Conservation (phyloP, 1,284 basidiomycete genomes). For the Singerocomus inundabilis region DNA sequence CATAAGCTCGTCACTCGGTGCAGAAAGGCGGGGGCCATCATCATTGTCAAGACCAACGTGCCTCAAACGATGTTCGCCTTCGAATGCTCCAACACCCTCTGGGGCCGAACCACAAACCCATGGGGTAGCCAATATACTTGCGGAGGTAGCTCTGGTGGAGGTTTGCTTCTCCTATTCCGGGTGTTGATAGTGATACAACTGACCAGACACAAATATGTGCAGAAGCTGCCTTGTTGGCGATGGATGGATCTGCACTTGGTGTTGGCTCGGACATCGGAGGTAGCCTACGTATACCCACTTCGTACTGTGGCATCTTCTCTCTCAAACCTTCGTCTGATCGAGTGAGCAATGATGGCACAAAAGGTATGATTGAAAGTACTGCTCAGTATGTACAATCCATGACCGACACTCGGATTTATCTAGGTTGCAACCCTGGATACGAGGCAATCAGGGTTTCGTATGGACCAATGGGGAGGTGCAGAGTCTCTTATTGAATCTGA, state of each 20-base stretch:
- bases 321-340: constrained; percentile 69
- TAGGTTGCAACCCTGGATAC: constrained; percentile 60
- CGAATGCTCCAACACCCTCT: constrained; percentile 85
- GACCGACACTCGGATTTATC: constrained; percentile 3
- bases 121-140: constrained; percentile 61
- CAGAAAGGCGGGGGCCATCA: constrained; percentile 49
- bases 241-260: constrained; percentile 76
- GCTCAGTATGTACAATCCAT: neutral
- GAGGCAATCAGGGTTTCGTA: constrained; percentile 59
- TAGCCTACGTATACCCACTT: constrained; percentile 75
- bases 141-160: constrained; percentile 78
- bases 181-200: neutral
- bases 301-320: constrained; percentile 79
- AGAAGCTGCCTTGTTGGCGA: constrained; percentile 72
- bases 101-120: constrained; percentile 74
- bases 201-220: neutral
- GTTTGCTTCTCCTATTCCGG: constrained; percentile 13
- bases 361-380: constrained; percentile 35
- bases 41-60: constrained; percentile 76
- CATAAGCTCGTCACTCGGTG: constrained; percentile 44
- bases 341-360: constrained; percentile 48
- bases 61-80: constrained; percentile 84
- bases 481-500: neutral
- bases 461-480: constrained; percentile 76
- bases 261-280: constrained; percentile 81